These are phyloP conservation scores for Macrolepiota dolichaula DNA, from an alignment of 768 basidiomycete genomes.

Conservation along the genomic window DNA sequence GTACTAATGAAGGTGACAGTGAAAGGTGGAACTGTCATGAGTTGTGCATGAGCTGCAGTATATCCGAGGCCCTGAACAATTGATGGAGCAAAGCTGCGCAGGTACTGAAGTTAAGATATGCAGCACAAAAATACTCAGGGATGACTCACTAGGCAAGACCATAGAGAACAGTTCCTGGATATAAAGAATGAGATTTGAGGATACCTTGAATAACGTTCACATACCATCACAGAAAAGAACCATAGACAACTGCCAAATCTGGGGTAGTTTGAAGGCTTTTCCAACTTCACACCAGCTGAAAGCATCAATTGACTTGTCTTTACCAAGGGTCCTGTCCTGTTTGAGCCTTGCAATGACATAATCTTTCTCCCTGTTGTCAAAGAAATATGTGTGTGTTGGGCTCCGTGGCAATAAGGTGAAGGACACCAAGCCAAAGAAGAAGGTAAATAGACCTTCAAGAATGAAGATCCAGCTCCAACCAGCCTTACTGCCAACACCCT, in stretches of 20 bases:
- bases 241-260: constrained; percentile 49
- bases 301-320: constrained; percentile 31
- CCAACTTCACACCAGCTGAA: constrained; percentile 60
- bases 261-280: constrained; percentile 45
- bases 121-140: background rate
- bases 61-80: constrained; percentile 65
- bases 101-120: background rate
- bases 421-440: constrained; percentile 47
- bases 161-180: constrained; percentile 40
- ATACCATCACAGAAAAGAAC: constrained; percentile 52
- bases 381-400: constrained; percentile 42
- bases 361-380: constrained; percentile 45
- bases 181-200: background rate
- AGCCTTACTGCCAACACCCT: constrained; percentile 47
- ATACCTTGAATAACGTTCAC: background rate
- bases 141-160: constrained; percentile 44
- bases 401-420: constrained; percentile 44
- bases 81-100: constrained; percentile 62
- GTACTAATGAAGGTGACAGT: constrained; percentile 45
- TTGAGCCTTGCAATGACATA: constrained; percentile 39
- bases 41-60: constrained; percentile 48
- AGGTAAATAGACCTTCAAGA: constrained; percentile 63
- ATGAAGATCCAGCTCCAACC: constrained; percentile 75
- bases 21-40: constrained; percentile 62
- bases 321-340: constrained; percentile 36